These are phyloP conservation scores for Citrus medica DNA, from an alignment of 345 rosid species.

Conservation along the genomic window DNA sequence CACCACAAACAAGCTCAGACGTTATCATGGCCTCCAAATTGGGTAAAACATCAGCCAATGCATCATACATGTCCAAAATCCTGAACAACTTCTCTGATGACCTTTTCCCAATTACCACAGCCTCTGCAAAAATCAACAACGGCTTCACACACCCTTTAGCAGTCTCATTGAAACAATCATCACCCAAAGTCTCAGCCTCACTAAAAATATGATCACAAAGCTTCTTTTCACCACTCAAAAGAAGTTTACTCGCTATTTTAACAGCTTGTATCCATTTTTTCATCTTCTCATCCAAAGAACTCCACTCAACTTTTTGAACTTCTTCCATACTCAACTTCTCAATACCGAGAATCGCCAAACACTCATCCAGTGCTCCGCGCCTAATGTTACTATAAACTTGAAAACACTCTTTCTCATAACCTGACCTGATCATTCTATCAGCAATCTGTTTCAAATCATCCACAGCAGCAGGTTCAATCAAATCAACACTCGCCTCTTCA, in stretches of 20 bases:
- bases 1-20: conserved; percentile 49
- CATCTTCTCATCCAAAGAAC: conserved; percentile 91
- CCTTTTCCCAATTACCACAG: conserved; percentile 75
- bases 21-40: conserved; percentile 59
- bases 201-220: conserved; percentile 72
- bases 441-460: conserved; percentile 74
- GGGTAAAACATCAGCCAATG: conserved; percentile 52
- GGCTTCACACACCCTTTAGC: conserved; percentile 85
- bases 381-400: conserved; percentile 79
- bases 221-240: conserved; percentile 74
- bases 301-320: conserved; percentile 92
- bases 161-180: conserved; percentile 82
- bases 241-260: conserved; percentile 66
- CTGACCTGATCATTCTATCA: conserved; percentile 79
- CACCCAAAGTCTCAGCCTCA: conserved; percentile 52
- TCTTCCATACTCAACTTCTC: conserved; percentile 97
- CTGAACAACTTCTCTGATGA: conserved; percentile 93
- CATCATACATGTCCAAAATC: conserved; percentile 95
- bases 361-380: conserved; percentile 84
- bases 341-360: conserved; percentile 65
- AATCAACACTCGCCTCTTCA: conserved; percentile 74
- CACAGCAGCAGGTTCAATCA: conserved; percentile 61
- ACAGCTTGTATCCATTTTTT: conserved; percentile 94
- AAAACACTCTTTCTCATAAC: conserved; percentile 94
- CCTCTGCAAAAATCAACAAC: conserved; percentile 88